phyloP scores from a whole-genome alignment of 805 yeast species.

The Torulaspora indica region DNA sequence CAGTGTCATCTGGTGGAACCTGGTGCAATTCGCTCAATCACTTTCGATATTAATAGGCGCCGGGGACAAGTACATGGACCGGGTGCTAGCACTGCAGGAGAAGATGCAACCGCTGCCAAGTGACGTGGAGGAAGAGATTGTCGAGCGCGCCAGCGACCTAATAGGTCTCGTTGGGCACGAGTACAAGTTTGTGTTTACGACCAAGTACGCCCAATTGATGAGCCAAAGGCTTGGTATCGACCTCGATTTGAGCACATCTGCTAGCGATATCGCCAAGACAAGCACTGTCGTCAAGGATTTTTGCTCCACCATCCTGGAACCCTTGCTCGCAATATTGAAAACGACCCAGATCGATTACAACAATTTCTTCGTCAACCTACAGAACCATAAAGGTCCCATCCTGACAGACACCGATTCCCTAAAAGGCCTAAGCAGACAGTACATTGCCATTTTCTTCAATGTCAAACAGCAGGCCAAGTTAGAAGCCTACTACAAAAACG shows the following conservation, averaged over 20 bases:
- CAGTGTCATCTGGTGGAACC: conserved; percentile 86
- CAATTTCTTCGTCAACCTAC: conserved; percentile 65
- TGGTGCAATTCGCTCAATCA: conserved; percentile 77
- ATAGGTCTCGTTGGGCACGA: conserved; percentile 62
- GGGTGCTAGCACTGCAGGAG: conserved; percentile 33
- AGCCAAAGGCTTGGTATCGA: conserved; percentile 65
- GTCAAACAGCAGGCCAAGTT: conserved; percentile 19
- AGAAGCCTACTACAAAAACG: conserved; percentile 23
- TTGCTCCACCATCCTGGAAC: conserved; percentile 42
- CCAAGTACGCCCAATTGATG: conserved; percentile 52
- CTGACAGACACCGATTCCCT: conserved; percentile 29
- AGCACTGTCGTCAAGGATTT: conserved; percentile 20
- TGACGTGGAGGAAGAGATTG: conserved; percentile 49
- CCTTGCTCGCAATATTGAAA: conserved; percentile 57
- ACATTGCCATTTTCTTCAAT: conserved; percentile 21
- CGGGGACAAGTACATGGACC: conserved; percentile 49
- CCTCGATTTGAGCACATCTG: conserved; percentile 29
- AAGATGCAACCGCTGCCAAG: conserved; percentile 42
- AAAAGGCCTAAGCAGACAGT: conserved; percentile 22
- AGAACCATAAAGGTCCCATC: conserved; percentile 42
- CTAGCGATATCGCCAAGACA: conserved; percentile 10
- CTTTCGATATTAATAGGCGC: conserved; percentile 78
- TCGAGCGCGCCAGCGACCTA: conserved; percentile 57
- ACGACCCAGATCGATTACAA: conserved; percentile 72
- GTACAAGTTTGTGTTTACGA: conserved; percentile 58